Percentiles rank a stretch among this genome's conserved stretches.
Conservation (phyloP, 495 filamentous ascomycete genomes). For the Penicillium alfredii region DNA sequence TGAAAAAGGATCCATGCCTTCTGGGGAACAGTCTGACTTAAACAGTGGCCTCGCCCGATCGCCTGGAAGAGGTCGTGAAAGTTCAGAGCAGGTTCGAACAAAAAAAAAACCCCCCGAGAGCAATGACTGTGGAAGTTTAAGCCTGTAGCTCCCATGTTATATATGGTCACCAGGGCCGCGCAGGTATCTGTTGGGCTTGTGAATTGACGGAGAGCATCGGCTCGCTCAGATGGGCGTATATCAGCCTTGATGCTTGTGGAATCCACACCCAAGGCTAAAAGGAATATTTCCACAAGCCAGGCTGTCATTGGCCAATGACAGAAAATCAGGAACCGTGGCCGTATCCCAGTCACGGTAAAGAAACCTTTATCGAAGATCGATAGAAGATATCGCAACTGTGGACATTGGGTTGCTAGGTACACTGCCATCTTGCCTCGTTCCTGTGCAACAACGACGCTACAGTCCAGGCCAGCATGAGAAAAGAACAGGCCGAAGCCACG, state of each 20-base stretch:
- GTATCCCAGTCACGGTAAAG: neutral
- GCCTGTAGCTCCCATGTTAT: neutral
- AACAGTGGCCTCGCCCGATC: constrained; percentile 6
- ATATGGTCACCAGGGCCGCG: constrained; percentile 7
- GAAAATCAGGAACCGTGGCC: constrained; percentile 2
- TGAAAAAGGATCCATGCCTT: constrained; percentile 9
- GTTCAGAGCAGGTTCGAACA: constrained; percentile 5
- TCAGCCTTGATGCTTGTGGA: constrained; percentile 1
- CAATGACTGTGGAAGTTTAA: constrained; percentile 3
- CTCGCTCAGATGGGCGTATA: neutral
- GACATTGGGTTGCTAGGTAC: too few relatives aligned
- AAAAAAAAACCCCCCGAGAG: neutral
- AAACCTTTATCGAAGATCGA: neutral
- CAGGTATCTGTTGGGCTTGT: neutral
- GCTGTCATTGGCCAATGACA: constrained; percentile 1
- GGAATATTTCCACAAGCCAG: constrained; percentile 7
- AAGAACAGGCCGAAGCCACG: too few relatives aligned
- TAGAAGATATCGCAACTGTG: neutral
- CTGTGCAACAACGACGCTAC: too few relatives aligned
- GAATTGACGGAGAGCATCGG: neutral
- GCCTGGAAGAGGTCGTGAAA: constrained; percentile 1
- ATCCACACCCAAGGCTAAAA: neutral
- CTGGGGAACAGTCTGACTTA: constrained; percentile 6
- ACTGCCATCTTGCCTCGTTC: too few relatives aligned
- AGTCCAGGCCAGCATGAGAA: too few relatives aligned